Evolutionary conservation across 2,329 filamentous ascomycete species (phyloP), one percentile per base, ranked within the genome.

Genomic region (Pseudocercospora vitis): DNA sequence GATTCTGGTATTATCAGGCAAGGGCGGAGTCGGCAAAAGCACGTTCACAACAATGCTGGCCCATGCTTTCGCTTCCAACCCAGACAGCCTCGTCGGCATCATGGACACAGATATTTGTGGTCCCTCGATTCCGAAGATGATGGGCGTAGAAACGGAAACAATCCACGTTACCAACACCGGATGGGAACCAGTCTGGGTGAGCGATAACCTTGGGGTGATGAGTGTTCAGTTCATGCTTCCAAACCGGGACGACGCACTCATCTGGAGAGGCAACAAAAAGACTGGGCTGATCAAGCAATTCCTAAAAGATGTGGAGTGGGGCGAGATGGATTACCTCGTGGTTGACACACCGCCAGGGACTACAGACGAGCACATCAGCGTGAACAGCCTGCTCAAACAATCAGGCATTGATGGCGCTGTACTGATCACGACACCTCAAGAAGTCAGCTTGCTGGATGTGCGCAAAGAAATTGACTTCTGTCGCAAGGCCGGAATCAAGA

Each of bases 61-160:
- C 2, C 90, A 96, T 69, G 91, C 89, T 1, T 95, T 99, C 65
- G 89, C 94, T 1, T 82, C 83, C 11, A 89, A 95, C 70, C 84
- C 86, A 0, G 83, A 86, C 40, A 86, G 78, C 52, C 89, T 84
- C 1, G 89, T 99, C 23, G 94, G 92, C 16, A 86, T 99, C 64
- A 96, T 97, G 90, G 94, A 99, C 73, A 95, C 94, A 5, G 94
- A 99, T 72, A 96, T 99, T 58, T 96, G 91, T 74, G 94, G 94
- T 0, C 94, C 94, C 0, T 90, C 85, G 60, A 96, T 99, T 65
- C 94, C 94, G 16, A 96, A 96, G 76, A 97, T 99, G 92, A 91
- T 99, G 86, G 94, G 94, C 28, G 92, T 96, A 1, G 91, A 96
- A 72, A 77, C 84, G 21, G 92, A 99, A 74, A 95, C 88, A 1